phyloP scores from a whole-genome alignment of 2,329 filamentous ascomycete species.

The Lasiodiplodia hormozganensis region DNA sequence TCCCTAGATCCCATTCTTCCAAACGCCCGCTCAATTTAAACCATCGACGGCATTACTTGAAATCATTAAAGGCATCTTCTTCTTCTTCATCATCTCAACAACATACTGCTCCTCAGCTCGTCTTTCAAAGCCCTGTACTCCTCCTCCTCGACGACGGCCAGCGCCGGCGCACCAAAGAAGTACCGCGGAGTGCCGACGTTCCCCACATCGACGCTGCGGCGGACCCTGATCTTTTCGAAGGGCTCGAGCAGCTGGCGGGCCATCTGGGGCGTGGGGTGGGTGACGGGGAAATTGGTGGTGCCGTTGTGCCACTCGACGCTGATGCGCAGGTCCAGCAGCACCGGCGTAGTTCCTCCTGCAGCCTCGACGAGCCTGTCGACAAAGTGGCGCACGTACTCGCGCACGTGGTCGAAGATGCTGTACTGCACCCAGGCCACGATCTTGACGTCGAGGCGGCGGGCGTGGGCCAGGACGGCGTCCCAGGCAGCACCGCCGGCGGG shows the following conservation, averaged over 20 bases:
- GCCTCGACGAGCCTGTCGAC: neutral
- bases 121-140: conserved; percentile 20
- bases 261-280: conserved; percentile 7
- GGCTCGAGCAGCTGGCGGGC: conserved; percentile 17
- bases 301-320: conserved; percentile 27
- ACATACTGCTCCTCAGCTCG: neutral
- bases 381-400: neutral
- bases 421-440: conserved; percentile 20
- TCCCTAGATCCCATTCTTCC: neutral
- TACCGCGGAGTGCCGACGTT: conserved; percentile 16
- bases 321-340: neutral
- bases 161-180: conserved; percentile 11
- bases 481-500: neutral
- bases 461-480: neutral
- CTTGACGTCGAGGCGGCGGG: neutral
- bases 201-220: neutral
- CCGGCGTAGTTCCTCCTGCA: neutral
- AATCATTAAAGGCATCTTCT: neutral
- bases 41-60: neutral
- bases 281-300: conserved; percentile 16
- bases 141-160: conserved; percentile 8
- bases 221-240: neutral
- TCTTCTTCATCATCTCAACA: neutral
- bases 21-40: neutral
- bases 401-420: conserved; percentile 4